A percentile compares a stretch with the other conserved stretches of the same genome.
phyloP scores from a whole-genome alignment of 352 stramenopile genomes.

The Globisporangium takayamanum region DNA sequence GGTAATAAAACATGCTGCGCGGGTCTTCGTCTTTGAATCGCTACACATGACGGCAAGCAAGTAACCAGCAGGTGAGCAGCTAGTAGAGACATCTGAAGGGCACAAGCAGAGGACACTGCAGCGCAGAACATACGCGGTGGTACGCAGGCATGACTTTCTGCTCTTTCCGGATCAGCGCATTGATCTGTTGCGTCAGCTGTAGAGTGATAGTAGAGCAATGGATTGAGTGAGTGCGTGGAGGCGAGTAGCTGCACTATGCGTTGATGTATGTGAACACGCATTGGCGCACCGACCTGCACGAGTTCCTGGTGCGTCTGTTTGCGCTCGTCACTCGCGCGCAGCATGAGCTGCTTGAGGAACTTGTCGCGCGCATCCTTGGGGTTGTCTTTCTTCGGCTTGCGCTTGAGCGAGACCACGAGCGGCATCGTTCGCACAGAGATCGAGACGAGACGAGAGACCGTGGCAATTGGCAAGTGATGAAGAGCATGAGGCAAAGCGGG shows the following conservation, averaged over 20 bases:
- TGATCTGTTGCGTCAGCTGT: slow-evolving; percentile 70
- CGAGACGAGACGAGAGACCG: not conserved
- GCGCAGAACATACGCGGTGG: slow-evolving; percentile 28
- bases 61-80: not conserved
- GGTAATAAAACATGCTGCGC: slow-evolving; percentile 67
- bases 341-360: slow-evolving; percentile 32
- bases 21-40: slow-evolving; percentile 60
- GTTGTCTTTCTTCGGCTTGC: slow-evolving; percentile 25
- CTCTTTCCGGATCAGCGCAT: slow-evolving; percentile 54
- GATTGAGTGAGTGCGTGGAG: not conserved
- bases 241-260: not conserved
- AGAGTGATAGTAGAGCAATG: not conserved
- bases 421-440: slow-evolving; percentile 2
- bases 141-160: slow-evolving; percentile 38
- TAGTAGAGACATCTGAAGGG: not conserved
- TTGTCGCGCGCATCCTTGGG: slow-evolving; percentile 33
- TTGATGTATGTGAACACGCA: not conserved
- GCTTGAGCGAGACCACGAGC: slow-evolving; percentile 5
- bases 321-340: slow-evolving; percentile 30
- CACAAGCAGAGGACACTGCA: slow-evolving; percentile 3
- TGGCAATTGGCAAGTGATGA: too few species aligned
- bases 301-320: slow-evolving; percentile 31
- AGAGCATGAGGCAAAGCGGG: too few species aligned
- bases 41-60: slow-evolving; percentile 16
- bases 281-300: slow-evolving; percentile 22